Percentiles rank a stretch among this genome's conserved stretches.
Evolutionary conservation across 2,329 filamentous ascomycete species (phyloP).

Genomic region (Epichloe bromicola): DNA sequence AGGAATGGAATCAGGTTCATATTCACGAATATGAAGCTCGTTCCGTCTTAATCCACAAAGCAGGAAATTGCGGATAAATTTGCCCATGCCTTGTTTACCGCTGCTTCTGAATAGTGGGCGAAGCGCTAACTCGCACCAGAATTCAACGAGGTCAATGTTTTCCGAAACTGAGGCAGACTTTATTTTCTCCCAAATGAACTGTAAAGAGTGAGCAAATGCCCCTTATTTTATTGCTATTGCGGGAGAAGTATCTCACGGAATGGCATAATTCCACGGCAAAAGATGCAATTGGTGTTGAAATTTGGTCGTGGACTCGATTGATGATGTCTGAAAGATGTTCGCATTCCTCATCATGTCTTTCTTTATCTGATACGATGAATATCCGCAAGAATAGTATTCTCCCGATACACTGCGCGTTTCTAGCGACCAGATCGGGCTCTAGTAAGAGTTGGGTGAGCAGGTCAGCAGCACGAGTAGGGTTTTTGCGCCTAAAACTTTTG

Average conservation of each 20-base stretch:
- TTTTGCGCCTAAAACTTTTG: slow-evolving; percentile 46
- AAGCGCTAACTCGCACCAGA: slow-evolving; percentile 60
- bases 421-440: slow-evolving; percentile 37
- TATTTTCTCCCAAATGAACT: slow-evolving; percentile 76
- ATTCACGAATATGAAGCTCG: slow-evolving; percentile 13
- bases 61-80: slow-evolving; percentile 60
- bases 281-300: slow-evolving; percentile 36
- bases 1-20: slow-evolving; percentile 47
- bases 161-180: slow-evolving; percentile 43
- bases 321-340: slow-evolving; percentile 15
- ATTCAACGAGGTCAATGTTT: slow-evolving; percentile 40
- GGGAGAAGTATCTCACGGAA: slow-evolving; percentile 34
- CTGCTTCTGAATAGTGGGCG: slow-evolving; percentile 53
- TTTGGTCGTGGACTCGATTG: slow-evolving; percentile 27
- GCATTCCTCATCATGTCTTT: slow-evolving; percentile 15
- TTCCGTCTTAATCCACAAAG: slow-evolving; percentile 47
- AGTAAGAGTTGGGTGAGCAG: slow-evolving; percentile 52
- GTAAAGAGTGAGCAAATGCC: slow-evolving; percentile 7
- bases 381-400: slow-evolving; percentile 54
- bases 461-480: slow-evolving; percentile 31
- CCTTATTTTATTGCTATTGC: neutral
- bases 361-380: slow-evolving; percentile 45
- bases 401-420: slow-evolving; percentile 49
- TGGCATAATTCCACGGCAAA: slow-evolving; percentile 55
- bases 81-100: slow-evolving; percentile 52